These are phyloP conservation scores for Macadamia integrifolia DNA, from an alignment of 164 flowering plant genomes.

Conservation along the genomic window DNA sequence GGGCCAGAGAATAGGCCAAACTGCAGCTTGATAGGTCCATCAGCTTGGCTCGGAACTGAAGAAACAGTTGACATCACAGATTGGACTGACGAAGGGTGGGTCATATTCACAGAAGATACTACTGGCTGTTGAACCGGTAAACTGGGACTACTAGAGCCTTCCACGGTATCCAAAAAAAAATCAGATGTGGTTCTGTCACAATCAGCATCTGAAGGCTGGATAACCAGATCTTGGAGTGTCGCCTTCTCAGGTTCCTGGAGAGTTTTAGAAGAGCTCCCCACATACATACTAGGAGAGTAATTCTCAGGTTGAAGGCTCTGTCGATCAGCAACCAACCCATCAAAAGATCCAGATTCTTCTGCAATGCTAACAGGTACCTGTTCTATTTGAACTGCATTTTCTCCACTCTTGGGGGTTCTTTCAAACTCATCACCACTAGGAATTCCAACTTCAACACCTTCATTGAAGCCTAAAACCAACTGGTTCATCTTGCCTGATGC, in stretches of 20 bases:
- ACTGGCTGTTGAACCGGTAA: conserved; percentile 23
- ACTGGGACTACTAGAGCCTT: conserved; percentile 27
- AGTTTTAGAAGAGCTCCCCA: conserved; percentile 25
- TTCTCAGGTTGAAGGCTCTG: conserved; percentile 21
- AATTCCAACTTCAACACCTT: conserved; percentile 69
- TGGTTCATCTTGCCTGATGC: conserved; percentile 36
- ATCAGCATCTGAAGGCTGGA: conserved; percentile 23
- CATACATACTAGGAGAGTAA: conserved; percentile 16
- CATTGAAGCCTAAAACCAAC: conserved; percentile 69
- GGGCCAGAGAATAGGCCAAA: conserved; percentile 95
- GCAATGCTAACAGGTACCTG: conserved; percentile 22
- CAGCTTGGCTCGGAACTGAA: conserved; percentile 38
- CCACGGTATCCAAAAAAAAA: conserved; percentile 16
- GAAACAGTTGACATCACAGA: conserved; percentile 31
- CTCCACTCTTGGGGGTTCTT: conserved; percentile 33
- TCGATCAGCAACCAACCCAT: conserved; percentile 24
- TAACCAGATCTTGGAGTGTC: conserved; percentile 25
- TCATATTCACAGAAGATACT: conserved; percentile 22
- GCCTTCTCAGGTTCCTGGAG: conserved; percentile 32
- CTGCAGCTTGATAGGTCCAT: conserved; percentile 68
- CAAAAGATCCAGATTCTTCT: conserved; percentile 28
- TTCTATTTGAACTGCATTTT: conserved; percentile 22
- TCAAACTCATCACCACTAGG: conserved; percentile 58
- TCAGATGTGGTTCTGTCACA: conserved; percentile 17
- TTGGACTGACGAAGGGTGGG: conserved; percentile 32